Evolutionary conservation across 23 red algal genomes (phyloP).

Genomic region (Gracilaria gracilis): DNA sequence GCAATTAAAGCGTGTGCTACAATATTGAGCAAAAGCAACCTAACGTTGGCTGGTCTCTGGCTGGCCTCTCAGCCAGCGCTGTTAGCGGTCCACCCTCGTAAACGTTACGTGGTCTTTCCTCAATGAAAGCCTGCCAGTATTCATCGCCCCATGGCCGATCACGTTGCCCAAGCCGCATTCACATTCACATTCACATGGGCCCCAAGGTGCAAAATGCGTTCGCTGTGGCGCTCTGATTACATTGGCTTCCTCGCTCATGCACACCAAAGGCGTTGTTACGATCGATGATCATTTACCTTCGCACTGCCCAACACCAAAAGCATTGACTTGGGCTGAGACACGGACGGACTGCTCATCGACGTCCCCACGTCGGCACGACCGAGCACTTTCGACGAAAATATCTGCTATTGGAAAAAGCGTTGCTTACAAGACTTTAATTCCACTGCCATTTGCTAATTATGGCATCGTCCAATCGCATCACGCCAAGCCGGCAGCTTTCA

Average conservation of each 20-base stretch:
- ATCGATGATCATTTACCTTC: not conserved
- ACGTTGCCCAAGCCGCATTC: not conserved
- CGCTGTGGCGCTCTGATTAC: not conserved
- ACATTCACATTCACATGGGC: too few relatives aligned
- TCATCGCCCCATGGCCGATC: not conserved
- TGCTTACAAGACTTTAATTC: not conserved
- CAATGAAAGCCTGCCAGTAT: not conserved
- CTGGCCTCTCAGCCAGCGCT: too few relatives aligned
- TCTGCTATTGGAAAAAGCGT: not conserved
- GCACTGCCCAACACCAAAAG: not conserved
- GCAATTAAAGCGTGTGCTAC: not conserved
- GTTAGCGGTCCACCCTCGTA: too few relatives aligned
- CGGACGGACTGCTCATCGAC: too few relatives aligned
- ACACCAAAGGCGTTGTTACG: not conserved
- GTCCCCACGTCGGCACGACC: not conserved
- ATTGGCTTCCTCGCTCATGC: not conserved
- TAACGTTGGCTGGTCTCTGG: too few relatives aligned
- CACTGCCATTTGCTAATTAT: not conserved
- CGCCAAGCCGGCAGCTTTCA: not conserved
- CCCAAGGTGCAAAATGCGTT: not conserved
- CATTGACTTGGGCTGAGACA: too few relatives aligned
- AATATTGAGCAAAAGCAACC: not conserved
- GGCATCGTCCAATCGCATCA: not conserved
- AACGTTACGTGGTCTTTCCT: not conserved
- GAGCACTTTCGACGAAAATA: not conserved